A percentile compares a stretch with the other conserved stretches of the same genome.
Evolutionary conservation across 306 rosid genomes (phyloP).

Genomic region (Cucurbita maxima): DNA sequence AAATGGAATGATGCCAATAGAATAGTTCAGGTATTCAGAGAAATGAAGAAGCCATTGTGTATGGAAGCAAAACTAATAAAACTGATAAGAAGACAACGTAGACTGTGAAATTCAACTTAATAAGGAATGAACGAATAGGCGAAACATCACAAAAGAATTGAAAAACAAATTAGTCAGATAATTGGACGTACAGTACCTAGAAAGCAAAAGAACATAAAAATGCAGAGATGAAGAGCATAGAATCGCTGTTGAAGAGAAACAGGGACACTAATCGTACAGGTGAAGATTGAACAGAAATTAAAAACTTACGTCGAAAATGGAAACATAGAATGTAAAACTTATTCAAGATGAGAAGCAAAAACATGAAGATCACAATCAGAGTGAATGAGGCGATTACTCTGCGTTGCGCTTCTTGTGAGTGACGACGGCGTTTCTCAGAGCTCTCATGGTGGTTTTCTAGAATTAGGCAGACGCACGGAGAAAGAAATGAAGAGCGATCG

Average conservation of each 20-base stretch:
- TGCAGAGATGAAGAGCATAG: background rate
- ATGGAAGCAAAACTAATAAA: background rate
- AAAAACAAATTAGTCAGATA: background rate
- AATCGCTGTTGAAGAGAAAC: background rate
- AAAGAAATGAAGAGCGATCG: background rate
- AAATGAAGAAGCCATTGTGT: background rate
- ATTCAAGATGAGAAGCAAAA: background rate
- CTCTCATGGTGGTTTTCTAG: constrained; percentile 10
- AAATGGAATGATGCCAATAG: background rate
- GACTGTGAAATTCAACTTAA: background rate
- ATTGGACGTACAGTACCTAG: background rate
- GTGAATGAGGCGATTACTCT: constrained; percentile 8
- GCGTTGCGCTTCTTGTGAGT: constrained; percentile 14
- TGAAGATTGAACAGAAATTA: background rate
- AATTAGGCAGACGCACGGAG: background rate
- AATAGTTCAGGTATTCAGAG: background rate
- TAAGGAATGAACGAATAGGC: background rate
- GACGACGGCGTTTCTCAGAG: constrained; percentile 6
- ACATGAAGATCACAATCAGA: background rate
- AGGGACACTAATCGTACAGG: background rate
- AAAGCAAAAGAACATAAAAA: background rate
- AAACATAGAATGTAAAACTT: background rate
- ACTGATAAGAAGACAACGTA: background rate
- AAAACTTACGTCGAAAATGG: background rate
- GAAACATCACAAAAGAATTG: background rate